Evolutionary conservation across 345 rosid genomes (phyloP), one percentile per base, ranked within the genome.

Genomic region (Citrus glauca): DNA sequence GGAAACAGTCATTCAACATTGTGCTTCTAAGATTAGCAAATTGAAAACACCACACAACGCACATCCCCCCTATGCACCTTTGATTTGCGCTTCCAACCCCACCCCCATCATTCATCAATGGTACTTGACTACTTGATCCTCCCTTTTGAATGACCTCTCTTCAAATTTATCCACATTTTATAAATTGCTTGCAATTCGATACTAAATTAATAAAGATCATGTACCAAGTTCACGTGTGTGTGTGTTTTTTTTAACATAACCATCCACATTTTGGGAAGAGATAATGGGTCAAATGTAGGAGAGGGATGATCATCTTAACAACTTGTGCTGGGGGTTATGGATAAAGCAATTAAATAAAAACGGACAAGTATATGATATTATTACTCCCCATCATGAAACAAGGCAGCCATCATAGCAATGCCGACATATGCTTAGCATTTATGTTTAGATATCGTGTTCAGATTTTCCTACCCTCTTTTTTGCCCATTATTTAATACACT

Each of bases 321-420:
- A 59, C 32, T 38, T 5, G 38, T 5, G 38, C 10, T 28, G 7
- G 20, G 30, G 65, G 38, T 27, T 77, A 84, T 84, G 85, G 86
- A 73, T 70, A 27, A 83, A 72, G 74, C 25, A 66, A 76, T 81
- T 77, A 78, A 72, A 79, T 79, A 76, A 56, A 65, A 66, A 73
- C 17, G 59, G 8, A 60, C 73, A 53, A 59, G 69, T 2, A 74
- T 64, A 75, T 64, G 71, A 75, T 75, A 64, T 45, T 75, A 64
- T 45, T 75, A 35, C 42, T 63, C 63, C 77, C 79, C 88, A 48
- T 81, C 83, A 79, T 74, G 82, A 62, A 80, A 56, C 82, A 81
- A 66, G 19, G 37, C 22, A 69, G 32, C 40, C 56, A 28, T 17
- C 2, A 19, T 22, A 73, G 25, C 42, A 60, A 9, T 69, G 37